Evolutionary conservation across 1,284 basidiomycete species (phyloP).

Genomic region (Neotropicomus parvogracilis): DNA sequence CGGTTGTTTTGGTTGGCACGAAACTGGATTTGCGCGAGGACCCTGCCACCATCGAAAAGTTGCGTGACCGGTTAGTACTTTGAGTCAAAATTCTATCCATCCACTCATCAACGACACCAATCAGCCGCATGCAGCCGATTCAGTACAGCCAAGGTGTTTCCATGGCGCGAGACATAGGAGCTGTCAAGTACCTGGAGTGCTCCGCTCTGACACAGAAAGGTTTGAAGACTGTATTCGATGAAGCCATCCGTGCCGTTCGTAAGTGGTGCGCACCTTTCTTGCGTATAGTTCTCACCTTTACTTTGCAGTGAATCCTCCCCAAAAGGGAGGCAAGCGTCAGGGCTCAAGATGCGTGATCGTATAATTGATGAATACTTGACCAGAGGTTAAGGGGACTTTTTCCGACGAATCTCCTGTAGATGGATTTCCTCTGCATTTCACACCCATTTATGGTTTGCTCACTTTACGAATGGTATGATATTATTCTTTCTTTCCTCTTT

Average conservation of each 20-base stretch:
- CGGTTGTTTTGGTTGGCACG: slow-evolving; percentile 94
- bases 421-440: slow-evolving; percentile 44
- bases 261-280: slow-evolving; percentile 40
- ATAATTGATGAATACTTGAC: slow-evolving; percentile 38
- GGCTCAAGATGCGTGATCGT: slow-evolving; percentile 65
- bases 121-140: slow-evolving; percentile 91
- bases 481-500: slow-evolving; percentile 10
- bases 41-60: slow-evolving; percentile 84
- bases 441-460: slow-evolving; percentile 55
- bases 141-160: slow-evolving; percentile 86
- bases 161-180: slow-evolving; percentile 92
- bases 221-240: slow-evolving; percentile 94
- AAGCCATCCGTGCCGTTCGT: slow-evolving; percentile 91
- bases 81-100: slow-evolving; percentile 1
- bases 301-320: slow-evolving; percentile 68
- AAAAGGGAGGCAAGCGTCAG: slow-evolving; percentile 52
- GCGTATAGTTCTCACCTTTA: slow-evolving; percentile 15
- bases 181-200: slow-evolving; percentile 96
- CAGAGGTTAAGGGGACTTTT: slow-evolving; percentile 19
- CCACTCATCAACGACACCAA: slow-evolving; percentile 13
- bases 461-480: slow-evolving; percentile 41
- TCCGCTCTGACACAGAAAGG: slow-evolving; percentile 98
- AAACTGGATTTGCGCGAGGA: slow-evolving; percentile 98
- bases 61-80: slow-evolving; percentile 75
- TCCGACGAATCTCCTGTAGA: slow-evolving; percentile 24